Conservation (phyloP, 305 asterid genomes). For the Petunia hybrid region DNA sequence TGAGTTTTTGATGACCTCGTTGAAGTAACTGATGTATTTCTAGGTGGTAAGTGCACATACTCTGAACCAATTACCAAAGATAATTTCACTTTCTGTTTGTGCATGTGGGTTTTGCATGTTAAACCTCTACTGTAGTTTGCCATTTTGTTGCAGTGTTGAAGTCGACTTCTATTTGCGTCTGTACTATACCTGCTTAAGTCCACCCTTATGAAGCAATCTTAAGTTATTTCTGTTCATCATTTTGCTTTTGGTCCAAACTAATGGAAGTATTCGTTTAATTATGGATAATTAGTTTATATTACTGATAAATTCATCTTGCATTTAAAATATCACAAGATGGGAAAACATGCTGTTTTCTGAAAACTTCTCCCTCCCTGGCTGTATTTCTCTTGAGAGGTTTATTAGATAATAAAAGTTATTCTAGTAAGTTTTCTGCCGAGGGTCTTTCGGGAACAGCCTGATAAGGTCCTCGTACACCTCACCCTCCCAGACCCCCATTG, state of each 20-base stretch:
- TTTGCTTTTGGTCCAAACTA: not conserved
- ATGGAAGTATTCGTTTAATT: not conserved
- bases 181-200: not conserved
- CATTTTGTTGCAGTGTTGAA: not conserved
- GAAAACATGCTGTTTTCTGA: not conserved
- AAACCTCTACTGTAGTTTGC: not conserved
- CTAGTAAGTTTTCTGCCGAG: too few species aligned
- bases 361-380: too few species aligned
- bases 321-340: not conserved
- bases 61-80: not conserved
- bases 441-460: too few species aligned
- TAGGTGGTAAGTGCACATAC: not conserved
- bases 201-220: slow-evolving; percentile 5
- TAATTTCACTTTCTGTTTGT: not conserved
- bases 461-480: too few species aligned
- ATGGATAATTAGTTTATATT: not conserved
- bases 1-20: too few species aligned
- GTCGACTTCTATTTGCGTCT: not conserved
- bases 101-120: not conserved
- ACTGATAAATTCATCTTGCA: not conserved
- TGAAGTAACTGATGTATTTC: not conserved
- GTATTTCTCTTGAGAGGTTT: too few species aligned
- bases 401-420: too few species aligned
- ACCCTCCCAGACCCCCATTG: too few species aligned
- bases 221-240: not conserved